A percentile compares a stretch with the other conserved stretches of the same genome.
These are phyloP conservation scores for Neofusicoccum umdonicola DNA, from an alignment of 2,329 filamentous ascomycete species.

Conservation along the genomic window DNA sequence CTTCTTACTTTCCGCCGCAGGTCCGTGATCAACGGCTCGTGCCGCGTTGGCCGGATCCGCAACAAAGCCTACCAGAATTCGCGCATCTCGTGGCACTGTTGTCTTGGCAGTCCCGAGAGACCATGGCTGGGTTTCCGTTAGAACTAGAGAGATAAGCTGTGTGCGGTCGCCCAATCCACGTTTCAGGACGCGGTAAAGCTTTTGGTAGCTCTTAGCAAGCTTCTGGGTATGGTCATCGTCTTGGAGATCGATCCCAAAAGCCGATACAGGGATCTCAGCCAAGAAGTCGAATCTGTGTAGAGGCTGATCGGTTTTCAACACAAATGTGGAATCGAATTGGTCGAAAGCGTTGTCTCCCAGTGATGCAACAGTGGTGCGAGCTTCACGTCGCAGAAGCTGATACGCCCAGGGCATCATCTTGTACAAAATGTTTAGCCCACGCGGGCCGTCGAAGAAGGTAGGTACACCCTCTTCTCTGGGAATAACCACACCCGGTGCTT, in stretches of 20 bases:
- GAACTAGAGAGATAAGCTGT: constrained; percentile 55
- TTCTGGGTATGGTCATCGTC: constrained; percentile 28
- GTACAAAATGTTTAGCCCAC: constrained; percentile 78
- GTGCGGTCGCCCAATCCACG: constrained; percentile 75
- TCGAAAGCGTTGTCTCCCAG: constrained; percentile 72
- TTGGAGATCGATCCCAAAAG: constrained; percentile 27
- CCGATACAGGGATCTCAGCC: constrained; percentile 39
- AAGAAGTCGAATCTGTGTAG: constrained; percentile 57
- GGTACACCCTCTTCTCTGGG: constrained; percentile 54
- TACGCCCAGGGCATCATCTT: constrained; percentile 92
- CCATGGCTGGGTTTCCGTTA: constrained; percentile 36
- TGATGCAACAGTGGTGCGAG: constrained; percentile 69
- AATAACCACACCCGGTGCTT: constrained; percentile 35
- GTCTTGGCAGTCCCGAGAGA: constrained; percentile 29
- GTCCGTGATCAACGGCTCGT: constrained; percentile 83
- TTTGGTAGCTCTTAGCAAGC: constrained; percentile 46
- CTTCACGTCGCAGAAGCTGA: constrained; percentile 68
- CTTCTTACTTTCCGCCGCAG: constrained; percentile 78
- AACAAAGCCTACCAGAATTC: constrained; percentile 64
- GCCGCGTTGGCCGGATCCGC: constrained; percentile 71
- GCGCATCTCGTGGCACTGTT: constrained; percentile 29
- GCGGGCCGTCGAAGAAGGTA: constrained; percentile 72
- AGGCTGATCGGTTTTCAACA: constrained; percentile 56
- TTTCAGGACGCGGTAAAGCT: constrained; percentile 63
- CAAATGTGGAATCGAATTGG: constrained; percentile 83